Percentiles rank a stretch among this genome's conserved stretches.
Evolutionary conservation across 441 rosid genomes (phyloP).

Genomic region (Viola pubescens): DNA sequence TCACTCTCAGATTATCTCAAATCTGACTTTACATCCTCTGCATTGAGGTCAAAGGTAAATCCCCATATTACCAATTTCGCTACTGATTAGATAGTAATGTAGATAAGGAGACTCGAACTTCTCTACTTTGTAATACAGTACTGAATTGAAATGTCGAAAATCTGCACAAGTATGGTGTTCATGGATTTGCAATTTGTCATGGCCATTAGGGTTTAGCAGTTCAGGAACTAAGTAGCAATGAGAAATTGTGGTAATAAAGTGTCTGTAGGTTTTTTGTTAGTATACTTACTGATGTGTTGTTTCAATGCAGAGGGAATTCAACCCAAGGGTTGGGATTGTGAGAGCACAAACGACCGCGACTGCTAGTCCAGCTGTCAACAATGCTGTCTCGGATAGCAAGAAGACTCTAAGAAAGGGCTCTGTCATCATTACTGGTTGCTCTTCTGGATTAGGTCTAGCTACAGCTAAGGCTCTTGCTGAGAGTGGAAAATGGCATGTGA

Average conservation of each 20-base stretch:
- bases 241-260: too few species aligned
- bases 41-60: slow-evolving; percentile 56
- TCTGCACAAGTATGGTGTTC: not conserved
- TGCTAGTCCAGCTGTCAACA: slow-evolving; percentile 44
- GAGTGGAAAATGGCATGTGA: slow-evolving; percentile 88
- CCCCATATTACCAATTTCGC: too few species aligned
- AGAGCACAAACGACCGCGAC: slow-evolving; percentile 68
- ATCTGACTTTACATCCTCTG: slow-evolving; percentile 49
- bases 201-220: too few species aligned
- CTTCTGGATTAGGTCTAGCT: slow-evolving; percentile 89
- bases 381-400: slow-evolving; percentile 47
- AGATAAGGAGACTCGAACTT: too few species aligned
- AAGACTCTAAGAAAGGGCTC: slow-evolving; percentile 80
- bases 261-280: too few species aligned
- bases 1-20: slow-evolving; percentile 57
- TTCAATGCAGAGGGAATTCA: slow-evolving; percentile 40
- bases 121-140: too few species aligned
- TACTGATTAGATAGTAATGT: too few species aligned
- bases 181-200: not conserved
- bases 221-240: too few species aligned
- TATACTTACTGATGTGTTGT: not conserved
- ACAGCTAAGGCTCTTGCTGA: slow-evolving; percentile 86
- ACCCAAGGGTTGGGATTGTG: slow-evolving; percentile 40
- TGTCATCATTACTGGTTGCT: slow-evolving; percentile 81
- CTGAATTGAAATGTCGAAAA: too few species aligned